Percentiles rank a stretch among this genome's conserved stretches.
phyloP scores from a whole-genome alignment of 768 basidiomycete species.

The Mycena rosella region DNA sequence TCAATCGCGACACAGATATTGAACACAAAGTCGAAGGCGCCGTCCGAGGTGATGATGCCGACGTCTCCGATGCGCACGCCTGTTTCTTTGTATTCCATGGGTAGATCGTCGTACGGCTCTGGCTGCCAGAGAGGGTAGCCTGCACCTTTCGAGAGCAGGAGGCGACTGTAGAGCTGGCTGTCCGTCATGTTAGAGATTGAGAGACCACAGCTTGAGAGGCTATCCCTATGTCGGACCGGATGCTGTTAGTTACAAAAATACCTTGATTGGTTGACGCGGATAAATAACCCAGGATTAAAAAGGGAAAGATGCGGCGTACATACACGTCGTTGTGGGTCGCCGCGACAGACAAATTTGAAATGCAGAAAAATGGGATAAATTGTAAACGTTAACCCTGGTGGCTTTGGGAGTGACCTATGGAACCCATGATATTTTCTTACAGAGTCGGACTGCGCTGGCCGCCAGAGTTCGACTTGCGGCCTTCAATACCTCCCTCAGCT shows the following conservation, averaged over 20 bases:
- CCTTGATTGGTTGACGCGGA: not conserved
- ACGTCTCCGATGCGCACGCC: slow-evolving; percentile 49
- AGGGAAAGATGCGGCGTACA: too few relatives aligned
- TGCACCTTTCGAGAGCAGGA: slow-evolving; percentile 10
- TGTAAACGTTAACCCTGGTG: too few relatives aligned
- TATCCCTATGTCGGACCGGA: not conserved
- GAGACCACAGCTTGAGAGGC: not conserved
- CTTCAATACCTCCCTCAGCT: too few relatives aligned
- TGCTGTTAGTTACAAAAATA: not conserved
- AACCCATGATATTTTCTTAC: too few relatives aligned
- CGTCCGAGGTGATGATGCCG: slow-evolving; percentile 43
- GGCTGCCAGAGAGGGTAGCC: slow-evolving; percentile 14
- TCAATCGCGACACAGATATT: slow-evolving; percentile 42
- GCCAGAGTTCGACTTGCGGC: too few relatives aligned
- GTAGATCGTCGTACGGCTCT: slow-evolving; percentile 13
- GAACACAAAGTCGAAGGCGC: slow-evolving; percentile 47
- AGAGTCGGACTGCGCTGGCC: too few relatives aligned
- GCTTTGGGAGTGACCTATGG: too few relatives aligned
- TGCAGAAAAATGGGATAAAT: too few relatives aligned
- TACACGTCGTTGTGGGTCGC: too few relatives aligned
- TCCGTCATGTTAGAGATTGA: slow-evolving; percentile 2
- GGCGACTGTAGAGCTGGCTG: slow-evolving; percentile 6
- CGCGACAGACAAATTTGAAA: too few relatives aligned
- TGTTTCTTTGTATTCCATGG: slow-evolving; percentile 29
- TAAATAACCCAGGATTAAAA: too few relatives aligned